Percentiles rank a stretch among this genome's conserved stretches.
Evolutionary conservation across 2,329 filamentous ascomycete species (phyloP).

Genomic region (Pseudocercospora musae): DNA sequence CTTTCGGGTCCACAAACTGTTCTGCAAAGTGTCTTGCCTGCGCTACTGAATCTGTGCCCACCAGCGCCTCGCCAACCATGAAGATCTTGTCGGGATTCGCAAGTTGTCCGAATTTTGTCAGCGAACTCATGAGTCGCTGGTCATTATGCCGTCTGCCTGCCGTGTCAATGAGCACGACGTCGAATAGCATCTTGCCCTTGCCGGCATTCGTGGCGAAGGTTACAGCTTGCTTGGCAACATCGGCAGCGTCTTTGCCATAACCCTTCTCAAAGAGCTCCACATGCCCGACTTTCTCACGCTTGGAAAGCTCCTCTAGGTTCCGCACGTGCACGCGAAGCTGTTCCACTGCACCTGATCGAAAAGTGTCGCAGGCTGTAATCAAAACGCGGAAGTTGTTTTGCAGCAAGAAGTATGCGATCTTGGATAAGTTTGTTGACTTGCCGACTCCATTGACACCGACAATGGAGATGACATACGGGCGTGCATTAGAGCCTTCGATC

Average conservation of each 20-base stretch:
- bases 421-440: constrained; percentile 95
- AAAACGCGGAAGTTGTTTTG: constrained; percentile 97
- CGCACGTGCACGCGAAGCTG: constrained; percentile 93
- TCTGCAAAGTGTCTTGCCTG: constrained; percentile 96
- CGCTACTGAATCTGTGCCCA: constrained; percentile 91
- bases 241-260: constrained; percentile 95
- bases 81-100: constrained; percentile 97
- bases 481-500: constrained; percentile 61
- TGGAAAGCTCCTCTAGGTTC: constrained; percentile 84
- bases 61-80: constrained; percentile 91
- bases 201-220: constrained; percentile 65
- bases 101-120: constrained; percentile 97
- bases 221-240: constrained; percentile 94
- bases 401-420: constrained; percentile 95
- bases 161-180: constrained; percentile 96
- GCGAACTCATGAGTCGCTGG: constrained; percentile 87
- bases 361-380: constrained; percentile 92
- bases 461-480: constrained; percentile 96
- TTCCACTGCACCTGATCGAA: constrained; percentile 94
- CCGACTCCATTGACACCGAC: constrained; percentile 98
- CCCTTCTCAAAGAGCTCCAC: constrained; percentile 96
- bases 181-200: constrained; percentile 52
- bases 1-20: constrained; percentile 59
- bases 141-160: constrained; percentile 95
- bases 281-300: constrained; percentile 72